phyloP scores from a whole-genome alignment of 257 asterid species.

The Capsicum baccatum region DNA sequence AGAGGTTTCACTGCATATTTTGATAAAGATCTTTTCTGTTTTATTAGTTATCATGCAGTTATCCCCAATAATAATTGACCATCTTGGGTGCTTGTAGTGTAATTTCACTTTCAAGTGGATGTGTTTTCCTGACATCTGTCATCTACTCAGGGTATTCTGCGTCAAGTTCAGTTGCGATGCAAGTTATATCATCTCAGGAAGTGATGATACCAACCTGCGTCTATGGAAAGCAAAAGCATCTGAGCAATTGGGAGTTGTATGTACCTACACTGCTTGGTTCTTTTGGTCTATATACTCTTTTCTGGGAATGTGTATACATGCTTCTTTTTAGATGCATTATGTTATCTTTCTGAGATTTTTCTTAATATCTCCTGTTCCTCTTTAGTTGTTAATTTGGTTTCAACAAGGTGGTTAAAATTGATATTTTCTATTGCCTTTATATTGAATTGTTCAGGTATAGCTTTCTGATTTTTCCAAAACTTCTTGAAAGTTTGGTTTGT shows the following conservation, averaged over 20 bases:
- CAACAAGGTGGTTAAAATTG: slow-evolving; percentile 19
- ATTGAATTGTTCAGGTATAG: neutral
- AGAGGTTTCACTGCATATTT: slow-evolving; percentile 58
- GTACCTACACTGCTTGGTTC: slow-evolving; percentile 37
- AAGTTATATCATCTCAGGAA: slow-evolving; percentile 84
- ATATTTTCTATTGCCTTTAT: neutral
- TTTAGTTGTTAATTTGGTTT: slow-evolving; percentile 16
- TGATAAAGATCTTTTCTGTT: slow-evolving; percentile 17
- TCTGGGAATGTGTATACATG: neutral
- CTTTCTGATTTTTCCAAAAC: neutral
- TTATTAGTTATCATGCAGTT: neutral
- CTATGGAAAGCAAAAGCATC: slow-evolving; percentile 99
- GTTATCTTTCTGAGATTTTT: neutral
- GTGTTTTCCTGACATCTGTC: slow-evolving; percentile 36
- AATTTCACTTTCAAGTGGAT: neutral
- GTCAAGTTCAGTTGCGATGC: slow-evolving; percentile 93
- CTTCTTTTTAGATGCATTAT: neutral
- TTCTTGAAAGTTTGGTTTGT: neutral
- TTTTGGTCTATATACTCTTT: slow-evolving; percentile 4
- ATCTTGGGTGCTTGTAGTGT: neutral
- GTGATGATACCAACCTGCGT: slow-evolving; percentile 95
- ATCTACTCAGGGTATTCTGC: slow-evolving; percentile 76
- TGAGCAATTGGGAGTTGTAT: slow-evolving; percentile 95
- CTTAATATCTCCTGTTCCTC: neutral
- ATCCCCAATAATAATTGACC: neutral